Evolutionary conservation across 148 eudicot genomes (phyloP).

Genomic region (Chenopodium suecicum): DNA sequence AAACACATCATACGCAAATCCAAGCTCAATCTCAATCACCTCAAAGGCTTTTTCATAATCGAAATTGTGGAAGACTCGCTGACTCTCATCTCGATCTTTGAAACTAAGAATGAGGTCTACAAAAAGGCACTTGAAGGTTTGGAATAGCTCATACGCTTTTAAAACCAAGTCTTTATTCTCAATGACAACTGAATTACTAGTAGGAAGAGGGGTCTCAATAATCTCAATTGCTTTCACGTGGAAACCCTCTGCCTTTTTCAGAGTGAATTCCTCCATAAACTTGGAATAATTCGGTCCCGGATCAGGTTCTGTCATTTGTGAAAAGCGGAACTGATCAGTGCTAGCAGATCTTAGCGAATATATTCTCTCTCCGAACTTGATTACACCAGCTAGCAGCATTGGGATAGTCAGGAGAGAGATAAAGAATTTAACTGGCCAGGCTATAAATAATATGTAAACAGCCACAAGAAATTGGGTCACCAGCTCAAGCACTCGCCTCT

Average conservation of each 20-base stretch:
- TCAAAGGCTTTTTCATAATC: slow-evolving; percentile 28
- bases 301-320: slow-evolving; percentile 40
- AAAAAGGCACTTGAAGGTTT: slow-evolving; percentile 48
- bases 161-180: slow-evolving; percentile 7
- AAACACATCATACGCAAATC: slow-evolving; percentile 44
- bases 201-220: slow-evolving; percentile 33
- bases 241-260: slow-evolving; percentile 46
- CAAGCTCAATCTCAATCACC: slow-evolving; percentile 51
- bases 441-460: slow-evolving; percentile 34
- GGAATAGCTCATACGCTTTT: slow-evolving; percentile 34
- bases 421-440: slow-evolving; percentile 29
- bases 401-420: slow-evolving; percentile 29
- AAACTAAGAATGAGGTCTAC: slow-evolving; percentile 53
- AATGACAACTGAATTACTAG: not conserved
- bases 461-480: slow-evolving; percentile 28
- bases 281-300: slow-evolving; percentile 55
- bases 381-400: slow-evolving; percentile 34
- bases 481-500: slow-evolving; percentile 41
- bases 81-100: slow-evolving; percentile 41
- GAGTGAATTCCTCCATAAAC: slow-evolving; percentile 49
- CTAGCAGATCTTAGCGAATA: slow-evolving; percentile 43
- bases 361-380: slow-evolving; percentile 47
- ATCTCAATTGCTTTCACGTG: slow-evolving; percentile 33
- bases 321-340: slow-evolving; percentile 34
- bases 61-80: slow-evolving; percentile 21